phyloP scores from a whole-genome alignment of 192 early-diverging fungal genomes.

The Haplosporangium gracile region DNA sequence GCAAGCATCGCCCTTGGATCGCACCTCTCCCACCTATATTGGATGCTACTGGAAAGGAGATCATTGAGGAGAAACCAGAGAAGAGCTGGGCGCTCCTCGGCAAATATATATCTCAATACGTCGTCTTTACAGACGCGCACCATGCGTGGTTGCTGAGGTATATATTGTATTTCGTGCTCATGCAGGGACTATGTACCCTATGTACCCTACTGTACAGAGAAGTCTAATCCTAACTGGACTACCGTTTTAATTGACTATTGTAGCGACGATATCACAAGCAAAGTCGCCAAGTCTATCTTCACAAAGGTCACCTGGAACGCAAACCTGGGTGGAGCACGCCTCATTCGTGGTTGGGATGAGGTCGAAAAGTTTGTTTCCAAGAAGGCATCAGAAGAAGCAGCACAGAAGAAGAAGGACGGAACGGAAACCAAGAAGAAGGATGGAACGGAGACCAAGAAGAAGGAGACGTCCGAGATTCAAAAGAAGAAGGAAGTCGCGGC shows the following conservation, averaged over 20 bases:
- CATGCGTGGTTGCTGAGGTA: constrained; percentile 73
- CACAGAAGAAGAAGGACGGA: constrained; percentile 56
- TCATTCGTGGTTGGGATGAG: constrained; percentile 82
- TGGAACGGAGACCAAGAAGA: constrained; percentile 46
- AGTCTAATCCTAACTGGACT: not conserved
- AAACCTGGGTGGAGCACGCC: constrained; percentile 75
- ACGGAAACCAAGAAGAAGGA: constrained; percentile 54
- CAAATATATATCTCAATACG: constrained; percentile 82
- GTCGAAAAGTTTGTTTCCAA: constrained; percentile 69
- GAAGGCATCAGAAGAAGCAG: constrained; percentile 47
- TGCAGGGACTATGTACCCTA: not conserved
- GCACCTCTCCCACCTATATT: constrained; percentile 32
- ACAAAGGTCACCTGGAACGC: constrained; percentile 66
- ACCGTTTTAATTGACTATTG: not conserved
- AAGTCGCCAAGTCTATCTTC: constrained; percentile 74
- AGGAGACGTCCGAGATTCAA: constrained; percentile 47
- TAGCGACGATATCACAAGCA: constrained; percentile 71
- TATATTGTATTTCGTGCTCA: not conserved
- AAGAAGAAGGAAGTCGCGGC: constrained; percentile 39
- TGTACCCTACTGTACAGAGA: not conserved
- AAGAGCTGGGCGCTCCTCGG: constrained; percentile 85
- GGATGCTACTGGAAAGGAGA: constrained; percentile 37
- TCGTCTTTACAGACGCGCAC: constrained; percentile 73
- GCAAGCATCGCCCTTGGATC: constrained; percentile 74
- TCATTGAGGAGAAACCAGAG: constrained; percentile 51